Conservation (phyloP, 805 yeast species). For the Saccharomycopsis vini region DNA sequence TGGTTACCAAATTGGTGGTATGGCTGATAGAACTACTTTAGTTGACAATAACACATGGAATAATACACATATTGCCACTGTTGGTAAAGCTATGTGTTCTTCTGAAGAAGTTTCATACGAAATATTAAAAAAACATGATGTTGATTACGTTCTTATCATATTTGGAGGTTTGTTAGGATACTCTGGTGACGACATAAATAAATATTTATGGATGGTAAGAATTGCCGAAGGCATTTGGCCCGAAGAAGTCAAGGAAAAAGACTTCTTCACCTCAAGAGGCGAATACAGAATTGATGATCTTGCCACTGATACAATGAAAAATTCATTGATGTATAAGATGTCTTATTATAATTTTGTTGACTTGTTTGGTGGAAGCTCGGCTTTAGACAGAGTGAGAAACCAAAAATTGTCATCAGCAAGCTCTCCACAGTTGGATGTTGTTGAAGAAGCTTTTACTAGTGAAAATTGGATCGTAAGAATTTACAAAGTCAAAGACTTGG, state of each 20-base stretch:
- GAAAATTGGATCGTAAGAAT: conserved; percentile 96
- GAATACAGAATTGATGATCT: conserved; percentile 78
- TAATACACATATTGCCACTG: conserved; percentile 98
- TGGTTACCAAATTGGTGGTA: conserved; percentile 99
- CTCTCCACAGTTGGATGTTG: conserved; percentile 52
- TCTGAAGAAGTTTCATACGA: conserved; percentile 82
- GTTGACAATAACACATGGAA: conserved; percentile 99
- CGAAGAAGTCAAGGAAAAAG: conserved; percentile 84
- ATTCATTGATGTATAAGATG: conserved; percentile 92
- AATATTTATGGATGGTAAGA: conserved; percentile 97
- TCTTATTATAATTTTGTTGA: conserved; percentile 81
- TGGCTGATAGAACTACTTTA: conserved; percentile 97
- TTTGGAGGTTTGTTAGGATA: conserved; percentile 93
- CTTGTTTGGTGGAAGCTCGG: conserved; percentile 47
- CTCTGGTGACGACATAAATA: conserved; percentile 94
- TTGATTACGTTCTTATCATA: conserved; percentile 85
- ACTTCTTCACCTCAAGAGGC: conserved; percentile 75
- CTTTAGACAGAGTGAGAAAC: conserved; percentile 78
- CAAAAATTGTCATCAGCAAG: conserved; percentile 54
- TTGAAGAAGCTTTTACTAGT: conserved; percentile 91
- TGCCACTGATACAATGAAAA: conserved; percentile 79
- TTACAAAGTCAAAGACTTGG: conserved; percentile 83
- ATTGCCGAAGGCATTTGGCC: conserved; percentile 99
- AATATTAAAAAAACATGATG: conserved; percentile 83
- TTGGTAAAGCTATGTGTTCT: conserved; percentile 95